Evolutionary conservation across 1,139 yeast species (phyloP), one percentile per base, ranked within the genome.

Genomic region (Protomyces arabidopsidicola): DNA sequence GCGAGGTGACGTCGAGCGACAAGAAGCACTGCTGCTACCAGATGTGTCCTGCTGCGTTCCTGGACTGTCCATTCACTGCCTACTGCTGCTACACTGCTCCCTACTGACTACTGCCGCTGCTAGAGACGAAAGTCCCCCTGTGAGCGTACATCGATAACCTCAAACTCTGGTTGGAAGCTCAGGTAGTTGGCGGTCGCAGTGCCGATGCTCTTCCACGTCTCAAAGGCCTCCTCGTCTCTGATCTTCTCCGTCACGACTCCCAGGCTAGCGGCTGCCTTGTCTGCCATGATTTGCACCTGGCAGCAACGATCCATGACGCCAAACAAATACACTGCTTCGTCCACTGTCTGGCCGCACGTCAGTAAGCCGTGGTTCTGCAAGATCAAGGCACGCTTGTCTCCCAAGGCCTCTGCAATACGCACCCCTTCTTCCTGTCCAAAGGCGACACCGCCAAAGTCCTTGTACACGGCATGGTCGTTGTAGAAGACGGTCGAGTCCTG

Each of bases 381-480:
- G 69, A 88, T 85, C 34, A 85, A 81, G 5, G 82, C 87, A 68
- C 83, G 83, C 18, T 53, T 59, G 64, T 78, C 74, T 10, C 91
- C 93, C 58, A 87, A 75, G 1, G 90, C 85, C 55, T 76, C 74
- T 5, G 95, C 93, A 66, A 88, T 84, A 59, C 80, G 81, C 56
- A 73, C 72, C 24, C 95, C 95, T 74, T 88, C 96, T 61, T 81
- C 82, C 16, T 78, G 80, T 67, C 87, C 90, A 38, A 88, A 73
- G 0, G 90, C 95, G 60, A 87, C 87, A 27, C 95, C 95, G 34
- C 95, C 95, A 73, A 87, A 88, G 72, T 84, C 83, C 36, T 74
- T 69, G 74, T 85, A 87, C 2, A 88, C 90, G 1, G 84, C 74
- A 69, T 87, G 93, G 55, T 79, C 76, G 51, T 84, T 82, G 78